Base-by-base conservation (phyloP, 139 green algal genomes). In the Monoraphidium neglectum region DNA sequence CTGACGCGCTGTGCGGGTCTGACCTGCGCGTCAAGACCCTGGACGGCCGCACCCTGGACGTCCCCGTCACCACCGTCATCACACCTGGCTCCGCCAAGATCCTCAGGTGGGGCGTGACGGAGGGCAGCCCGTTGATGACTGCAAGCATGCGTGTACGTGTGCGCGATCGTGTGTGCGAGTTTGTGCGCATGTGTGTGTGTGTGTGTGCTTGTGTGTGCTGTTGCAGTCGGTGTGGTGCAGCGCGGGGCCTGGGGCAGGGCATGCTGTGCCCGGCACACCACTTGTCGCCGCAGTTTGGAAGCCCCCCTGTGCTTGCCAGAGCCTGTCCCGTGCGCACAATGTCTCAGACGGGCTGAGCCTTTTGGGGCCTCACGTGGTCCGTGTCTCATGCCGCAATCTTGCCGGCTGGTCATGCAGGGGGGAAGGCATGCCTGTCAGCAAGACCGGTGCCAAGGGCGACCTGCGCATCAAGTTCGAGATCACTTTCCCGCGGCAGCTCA, bases 371-470 rank as follows among this genome's bases (percentile, higher is more conserved):
- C 68, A 40, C n/a, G n/a, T n/a, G n/a, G n/a, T n/a, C n/a, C n/a
- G n/a, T 4, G 67, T 76, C 54, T 30, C 30, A 46, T 60, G 32
- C 35, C 49, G 16, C 57, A 1, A 2, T 23, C 1, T 43, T 53
- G n/a, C n/a, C n/a, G n/a, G n/a, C n/a, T n/a, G n/a, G 8, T 36
- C 35, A 33, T 78, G 36, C 79, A 90, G 88, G 57, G 88, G 88
- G 24, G 90, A 96, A 76, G 93, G 93, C 74, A 97, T 97, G 93
- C 92, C 93, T 26, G 85, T 95, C 47, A 88, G 77, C 61, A 96
- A 94, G 69, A 28, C 64, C 15, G 85, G 84, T 0, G 90, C 90
- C 6, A 72, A 35, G 5, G 93, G 93, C 21, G 91, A 97, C 81
- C 67, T 97, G 47, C 56, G 90, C 12, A 72, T 97, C 30, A 79